phyloP scores from a whole-genome alignment of 176 grass and related monocot species.

The Luzula sylvatica region DNA sequence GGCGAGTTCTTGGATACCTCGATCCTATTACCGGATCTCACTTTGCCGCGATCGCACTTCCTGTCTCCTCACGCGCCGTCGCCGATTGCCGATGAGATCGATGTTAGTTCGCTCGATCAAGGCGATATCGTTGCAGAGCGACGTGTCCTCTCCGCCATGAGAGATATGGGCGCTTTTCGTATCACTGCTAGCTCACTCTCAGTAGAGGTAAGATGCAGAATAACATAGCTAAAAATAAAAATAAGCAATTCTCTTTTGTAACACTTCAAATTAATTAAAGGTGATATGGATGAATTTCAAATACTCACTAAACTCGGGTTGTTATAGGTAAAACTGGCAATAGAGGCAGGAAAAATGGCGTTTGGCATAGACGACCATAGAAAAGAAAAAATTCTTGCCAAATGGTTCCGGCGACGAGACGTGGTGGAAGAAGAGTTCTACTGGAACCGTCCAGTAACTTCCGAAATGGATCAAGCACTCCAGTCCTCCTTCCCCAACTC shows the following conservation, averaged over 20 bases:
- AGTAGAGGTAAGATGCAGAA: conserved; percentile 12
- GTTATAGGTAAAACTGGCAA: neutral
- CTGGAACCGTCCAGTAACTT: conserved; percentile 29
- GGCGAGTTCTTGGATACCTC: conserved; percentile 63
- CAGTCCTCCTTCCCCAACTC: conserved; percentile 14
- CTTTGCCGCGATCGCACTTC: conserved; percentile 38
- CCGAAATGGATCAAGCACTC: conserved; percentile 25
- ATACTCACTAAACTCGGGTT: too few relatives aligned
- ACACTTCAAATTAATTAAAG: too few relatives aligned
- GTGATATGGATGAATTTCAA: neutral
- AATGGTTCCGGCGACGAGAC: conserved; percentile 31
- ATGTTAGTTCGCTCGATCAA: neutral
- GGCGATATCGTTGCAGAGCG: conserved; percentile 13
- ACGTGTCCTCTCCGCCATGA: conserved; percentile 1
- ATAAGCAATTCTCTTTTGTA: too few relatives aligned
- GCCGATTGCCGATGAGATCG: conserved; percentile 3
- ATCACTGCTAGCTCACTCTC: conserved; percentile 17
- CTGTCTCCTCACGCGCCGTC: conserved; percentile 1
- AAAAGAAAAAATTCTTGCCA: conserved; percentile 24
- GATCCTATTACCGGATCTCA: conserved; percentile 44
- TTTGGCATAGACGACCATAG: conserved; percentile 28
- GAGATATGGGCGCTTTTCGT: conserved; percentile 34
- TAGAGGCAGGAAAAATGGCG: conserved; percentile 21
- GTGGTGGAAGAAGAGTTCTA: conserved; percentile 44
- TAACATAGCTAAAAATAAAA: too few relatives aligned